Evolutionary conservation across 495 filamentous ascomycete species (phyloP).

Genomic region (Penicillium manginii): DNA sequence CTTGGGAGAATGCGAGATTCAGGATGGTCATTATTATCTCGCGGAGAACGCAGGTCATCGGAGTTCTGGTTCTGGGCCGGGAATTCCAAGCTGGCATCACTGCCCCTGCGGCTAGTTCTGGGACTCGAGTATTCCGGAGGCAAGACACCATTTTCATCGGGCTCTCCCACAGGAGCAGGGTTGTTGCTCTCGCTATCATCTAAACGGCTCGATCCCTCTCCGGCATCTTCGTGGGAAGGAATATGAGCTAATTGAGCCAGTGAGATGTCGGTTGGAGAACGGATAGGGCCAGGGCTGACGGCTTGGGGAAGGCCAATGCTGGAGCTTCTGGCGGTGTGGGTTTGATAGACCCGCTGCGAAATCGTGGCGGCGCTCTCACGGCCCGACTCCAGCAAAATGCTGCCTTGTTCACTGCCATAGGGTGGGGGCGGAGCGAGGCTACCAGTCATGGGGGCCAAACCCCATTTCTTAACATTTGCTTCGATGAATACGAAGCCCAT

Average conservation of each 20-base stretch:
- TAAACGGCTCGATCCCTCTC: conserved; percentile 72
- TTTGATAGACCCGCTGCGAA: conserved; percentile 58
- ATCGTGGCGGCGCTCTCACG: conserved; percentile 63
- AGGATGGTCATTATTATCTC: conserved; percentile 33
- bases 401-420: conserved; percentile 94
- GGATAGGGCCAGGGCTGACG: conserved; percentile 84
- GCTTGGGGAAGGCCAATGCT: conserved; percentile 68
- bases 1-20: conserved; percentile 25
- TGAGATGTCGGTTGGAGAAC: conserved; percentile 96
- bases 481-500: conserved; percentile 98
- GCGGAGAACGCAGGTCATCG: conserved; percentile 37
- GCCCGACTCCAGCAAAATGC: conserved; percentile 89
- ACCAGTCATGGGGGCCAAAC: conserved; percentile 92
- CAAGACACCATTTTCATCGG: conserved; percentile 36
- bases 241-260: conserved; percentile 77
- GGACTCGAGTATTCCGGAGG: conserved; percentile 80
- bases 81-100: conserved; percentile 42
- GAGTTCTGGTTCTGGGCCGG: conserved; percentile 17
- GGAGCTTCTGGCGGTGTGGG: conserved; percentile 49
- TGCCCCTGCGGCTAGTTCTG: conserved; percentile 58
- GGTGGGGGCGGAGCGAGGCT: conserved; percentile 93
- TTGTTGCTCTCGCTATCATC: conserved; percentile 34
- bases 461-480: conserved; percentile 99
- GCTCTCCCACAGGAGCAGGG: conserved; percentile 4
- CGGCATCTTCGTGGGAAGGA: conserved; percentile 71